phyloP scores from a whole-genome alignment of 306 rosid species.

The Cicer bijugum region DNA sequence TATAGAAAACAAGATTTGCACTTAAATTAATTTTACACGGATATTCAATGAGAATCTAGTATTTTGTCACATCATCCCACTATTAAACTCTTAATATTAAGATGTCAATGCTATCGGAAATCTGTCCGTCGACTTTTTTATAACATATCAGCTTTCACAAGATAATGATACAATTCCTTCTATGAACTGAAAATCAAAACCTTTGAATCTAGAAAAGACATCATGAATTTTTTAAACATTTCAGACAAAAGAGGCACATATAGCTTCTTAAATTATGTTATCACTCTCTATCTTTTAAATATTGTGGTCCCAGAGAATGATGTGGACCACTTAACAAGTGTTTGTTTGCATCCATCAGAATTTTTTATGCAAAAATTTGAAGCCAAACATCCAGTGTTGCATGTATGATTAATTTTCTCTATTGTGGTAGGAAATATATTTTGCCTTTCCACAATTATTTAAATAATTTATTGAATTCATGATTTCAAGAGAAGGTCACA shows the following conservation, averaged over 20 bases:
- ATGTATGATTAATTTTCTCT: conserved; percentile 31
- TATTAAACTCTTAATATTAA: not conserved
- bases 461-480: conserved; percentile 20
- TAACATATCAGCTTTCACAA: conserved; percentile 19
- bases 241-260: conserved; percentile 41
- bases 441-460: conserved; percentile 19
- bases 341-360: conserved; percentile 27
- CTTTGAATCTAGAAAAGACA: conserved; percentile 29
- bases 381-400: conserved; percentile 29
- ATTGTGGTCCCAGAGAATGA: conserved; percentile 48
- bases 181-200: conserved; percentile 36
- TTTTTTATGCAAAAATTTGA: conserved; percentile 42
- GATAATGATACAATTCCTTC: conserved; percentile 33
- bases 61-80: too few species aligned
- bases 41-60: too few species aligned
- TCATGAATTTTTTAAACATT: conserved; percentile 37
- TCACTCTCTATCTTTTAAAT: conserved; percentile 31
- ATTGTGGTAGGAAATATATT: conserved; percentile 34
- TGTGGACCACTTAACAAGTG: conserved; percentile 48
- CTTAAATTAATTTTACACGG: too few species aligned
- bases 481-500: conserved; percentile 27
- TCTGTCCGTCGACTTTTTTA: too few species aligned
- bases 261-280: conserved; percentile 48
- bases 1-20: not conserved
- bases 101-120: conserved; percentile 16